Evolutionary conservation across 306 rosid genomes (phyloP).

Genomic region (Glycine soja): DNA sequence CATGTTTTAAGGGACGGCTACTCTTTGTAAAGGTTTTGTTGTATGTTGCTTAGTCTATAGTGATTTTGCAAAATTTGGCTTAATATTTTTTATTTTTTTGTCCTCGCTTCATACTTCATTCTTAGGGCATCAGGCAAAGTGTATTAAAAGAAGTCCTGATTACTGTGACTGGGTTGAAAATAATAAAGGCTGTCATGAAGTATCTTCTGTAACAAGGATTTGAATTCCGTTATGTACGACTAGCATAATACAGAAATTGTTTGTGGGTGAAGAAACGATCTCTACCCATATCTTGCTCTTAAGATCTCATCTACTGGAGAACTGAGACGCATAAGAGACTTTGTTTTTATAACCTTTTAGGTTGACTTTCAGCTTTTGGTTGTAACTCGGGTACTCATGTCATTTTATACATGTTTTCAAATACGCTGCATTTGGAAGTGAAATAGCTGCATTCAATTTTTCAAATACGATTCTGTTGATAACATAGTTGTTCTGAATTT

Average conservation of each 20-base stretch:
- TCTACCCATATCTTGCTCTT: not conserved
- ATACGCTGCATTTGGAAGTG: too few species aligned
- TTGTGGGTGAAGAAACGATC: slow-evolving; percentile 1
- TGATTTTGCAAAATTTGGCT: slow-evolving; percentile 48
- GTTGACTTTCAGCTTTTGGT: too few species aligned
- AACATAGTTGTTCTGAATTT: too few species aligned
- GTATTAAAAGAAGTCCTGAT: slow-evolving; percentile 64
- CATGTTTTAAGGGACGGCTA: slow-evolving; percentile 50
- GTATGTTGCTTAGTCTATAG: slow-evolving; percentile 62
- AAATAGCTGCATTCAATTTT: too few species aligned
- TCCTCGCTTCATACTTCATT: slow-evolving; percentile 49
- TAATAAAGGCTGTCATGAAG: slow-evolving; percentile 56
- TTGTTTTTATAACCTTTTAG: too few species aligned
- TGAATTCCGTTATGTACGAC: slow-evolving; percentile 20
- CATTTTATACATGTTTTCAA: too few species aligned
- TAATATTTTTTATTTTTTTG: slow-evolving; percentile 39
- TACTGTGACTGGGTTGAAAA: slow-evolving; percentile 52
- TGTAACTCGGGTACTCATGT: too few species aligned
- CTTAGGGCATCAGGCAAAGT: slow-evolving; percentile 51
- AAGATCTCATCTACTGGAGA: not conserved
- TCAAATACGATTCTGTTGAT: too few species aligned
- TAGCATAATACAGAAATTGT: slow-evolving; percentile 13
- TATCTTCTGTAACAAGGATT: slow-evolving; percentile 31
- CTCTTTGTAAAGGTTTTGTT: slow-evolving; percentile 59
- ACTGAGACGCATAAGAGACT: too few species aligned